phyloP scores from a whole-genome alignment of 2,329 filamentous ascomycete species.

The Pestalotiopsis sp. region DNA sequence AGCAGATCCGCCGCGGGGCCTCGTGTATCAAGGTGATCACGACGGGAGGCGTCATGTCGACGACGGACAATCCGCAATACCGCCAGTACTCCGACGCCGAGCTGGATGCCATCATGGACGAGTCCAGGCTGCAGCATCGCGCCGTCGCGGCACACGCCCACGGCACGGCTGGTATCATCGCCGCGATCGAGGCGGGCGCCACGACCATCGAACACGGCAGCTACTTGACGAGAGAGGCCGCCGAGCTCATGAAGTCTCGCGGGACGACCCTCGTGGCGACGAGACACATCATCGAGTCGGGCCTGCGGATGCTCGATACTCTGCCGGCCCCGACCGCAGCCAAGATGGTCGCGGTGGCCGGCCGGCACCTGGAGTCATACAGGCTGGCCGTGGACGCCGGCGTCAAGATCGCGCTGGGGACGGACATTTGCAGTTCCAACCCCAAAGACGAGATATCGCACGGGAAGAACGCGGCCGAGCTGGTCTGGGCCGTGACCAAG shows the following conservation, averaged over 20 bases:
- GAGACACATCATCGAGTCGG: constrained; percentile 42
- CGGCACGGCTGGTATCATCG: constrained; percentile 49
- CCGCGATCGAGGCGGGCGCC: constrained; percentile 44
- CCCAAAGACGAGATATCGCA: constrained; percentile 33
- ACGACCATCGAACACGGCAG: constrained; percentile 51
- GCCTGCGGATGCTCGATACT: constrained; percentile 33
- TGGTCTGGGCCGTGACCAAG: constrained; percentile 45
- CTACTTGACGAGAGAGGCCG: constrained; percentile 47
- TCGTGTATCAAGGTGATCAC: constrained; percentile 49
- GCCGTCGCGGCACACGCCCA: constrained; percentile 46
- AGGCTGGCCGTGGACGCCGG: constrained; percentile 42
- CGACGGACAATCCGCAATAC: constrained; percentile 44
- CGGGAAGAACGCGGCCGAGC: constrained; percentile 47
- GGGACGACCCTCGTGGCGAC: constrained; percentile 47
- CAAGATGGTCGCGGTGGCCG: constrained; percentile 40
- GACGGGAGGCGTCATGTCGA: constrained; percentile 44
- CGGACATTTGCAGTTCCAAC: constrained; percentile 43
- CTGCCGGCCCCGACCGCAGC: constrained; percentile 34
- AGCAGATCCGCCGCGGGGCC: constrained; percentile 47
- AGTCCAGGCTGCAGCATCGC: constrained; percentile 40
- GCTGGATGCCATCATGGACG: constrained; percentile 44
- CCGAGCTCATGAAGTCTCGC: constrained; percentile 46
- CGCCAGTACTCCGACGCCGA: constrained; percentile 46
- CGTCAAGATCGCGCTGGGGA: constrained; percentile 51
- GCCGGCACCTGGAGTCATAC: constrained; percentile 39